Base-by-base conservation (phyloP, 768 basidiomycete species). In the Boletus pseudopeckii region DNA sequence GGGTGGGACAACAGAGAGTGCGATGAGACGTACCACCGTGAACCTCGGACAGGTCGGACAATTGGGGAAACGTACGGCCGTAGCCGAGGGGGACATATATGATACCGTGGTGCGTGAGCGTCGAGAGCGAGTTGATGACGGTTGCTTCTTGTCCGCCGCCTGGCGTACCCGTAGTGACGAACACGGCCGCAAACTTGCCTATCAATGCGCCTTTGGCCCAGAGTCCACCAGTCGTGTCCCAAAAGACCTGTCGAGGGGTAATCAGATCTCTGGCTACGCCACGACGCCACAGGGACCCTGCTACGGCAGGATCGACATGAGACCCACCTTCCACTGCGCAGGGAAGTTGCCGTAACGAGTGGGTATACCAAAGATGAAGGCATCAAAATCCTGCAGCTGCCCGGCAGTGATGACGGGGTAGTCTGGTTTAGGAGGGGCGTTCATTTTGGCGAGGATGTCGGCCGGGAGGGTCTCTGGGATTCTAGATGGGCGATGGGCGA, bases 81-180 rank as follows among this genome's bases (percentile, higher is more conserved):
- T 88, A 87, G 1, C 90, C 90, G 39, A 88, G 73, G 0, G 92
- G 89, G 2, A 90, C 84, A 58, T 69, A 88, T 67, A 79, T 72
- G 51, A 88, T 80, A 8, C 88, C 89, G 56, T 90, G 88, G 66
- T 93, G 90, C 8, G 77, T 70, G 53, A 92, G 65, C 48, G 86
- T 81, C 52, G 80, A 80, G 67, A 89, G 61, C 51, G 73, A 59
- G 55, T 64, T 75, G 50, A 83, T 53, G 48, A 74, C 72, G 7
- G 86, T 87, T 11, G 74, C 54, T 64, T 86, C 87, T 57, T 92
- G 90, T 20, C 92, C 92, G 56, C 92, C 90, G 54, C 90, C 89
- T 10, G 75, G 80, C 15, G 77, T 72, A 0, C 77, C 86, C 1
- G 86, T 84, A 22, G 85, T 85, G 43, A 90, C 81, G 75, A 92